Base-by-base conservation (phyloP, 2,329 filamentous ascomycete species). In the Sphaerulina populicola region DNA sequence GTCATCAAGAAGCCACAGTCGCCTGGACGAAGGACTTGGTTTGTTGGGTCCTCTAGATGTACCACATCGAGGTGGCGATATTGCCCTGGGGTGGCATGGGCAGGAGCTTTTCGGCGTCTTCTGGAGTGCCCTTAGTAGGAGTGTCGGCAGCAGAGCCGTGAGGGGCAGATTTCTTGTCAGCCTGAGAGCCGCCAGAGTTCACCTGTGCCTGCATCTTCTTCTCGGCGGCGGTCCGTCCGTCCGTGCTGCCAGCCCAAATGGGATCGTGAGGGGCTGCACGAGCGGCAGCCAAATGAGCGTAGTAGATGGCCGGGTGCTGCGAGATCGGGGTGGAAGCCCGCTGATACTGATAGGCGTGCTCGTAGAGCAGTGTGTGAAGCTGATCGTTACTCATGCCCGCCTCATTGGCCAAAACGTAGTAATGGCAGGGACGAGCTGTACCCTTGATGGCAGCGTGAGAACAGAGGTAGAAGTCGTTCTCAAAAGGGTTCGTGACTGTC, bases 241-340 rank as follows among this genome's bases (percentile, higher is more conserved):
- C 60, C 18, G 47, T 57, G 51, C 52, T 57, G 44, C 54, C 56
- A 36, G 54, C 57, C 60, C 66, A 69, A 27, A 67, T 66, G 55
- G 77, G 73, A 62, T 91, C 83, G 58, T 98, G 93, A 3, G 82
- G 75, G 48, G 82, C 82, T 15, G 87, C 88, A 44, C 93, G 86
- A 52, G 82, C 81, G 7, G 88, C 85, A 31, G 90, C 89, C 57
- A 98, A 71, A 69, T 98, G 93, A 0, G 94, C 89, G 61, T 98
- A 98, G 76, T 98, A 98, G 0, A 97, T 85, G 0, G 93, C 89
- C 0, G 93, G 93, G 58, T 79, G 86, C 0, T 93, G 70, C 0
- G 90, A 96, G 0, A 98, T 90, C 0, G 93, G 88, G 0, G 91
- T 97, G 0, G 90, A 97, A 0, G 90, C 93, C 12, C 93, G 82